Evolutionary conservation across 2,329 filamentous ascomycete species (phyloP).

Genomic region (Uncinocarpus reesii): DNA sequence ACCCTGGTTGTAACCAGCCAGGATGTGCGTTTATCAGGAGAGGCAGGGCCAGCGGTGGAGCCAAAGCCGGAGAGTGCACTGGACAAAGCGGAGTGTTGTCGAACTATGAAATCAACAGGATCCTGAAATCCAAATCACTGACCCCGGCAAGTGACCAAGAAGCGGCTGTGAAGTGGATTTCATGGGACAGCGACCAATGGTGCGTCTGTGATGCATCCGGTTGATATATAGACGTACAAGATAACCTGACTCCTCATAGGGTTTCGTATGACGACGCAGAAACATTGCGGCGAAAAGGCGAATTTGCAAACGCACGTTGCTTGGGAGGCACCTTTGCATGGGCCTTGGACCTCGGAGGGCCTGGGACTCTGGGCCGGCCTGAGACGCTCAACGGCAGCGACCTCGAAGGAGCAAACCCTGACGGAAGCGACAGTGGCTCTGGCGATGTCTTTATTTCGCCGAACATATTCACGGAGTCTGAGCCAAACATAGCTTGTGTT

Average conservation of each 20-base stretch:
- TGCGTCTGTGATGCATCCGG: background rate
- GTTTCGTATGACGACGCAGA: constrained; percentile 14
- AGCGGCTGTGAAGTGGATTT: constrained; percentile 9
- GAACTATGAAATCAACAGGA: constrained; percentile 27
- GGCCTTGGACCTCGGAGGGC: no score
- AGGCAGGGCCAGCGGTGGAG: constrained; percentile 9
- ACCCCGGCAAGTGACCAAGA: constrained; percentile 3
- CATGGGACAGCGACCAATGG: constrained; percentile 11
- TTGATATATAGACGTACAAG: background rate
- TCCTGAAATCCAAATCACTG: constrained; percentile 12
- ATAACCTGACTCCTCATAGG: background rate
- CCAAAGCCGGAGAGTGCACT: constrained; percentile 24
- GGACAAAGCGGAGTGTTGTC: constrained; percentile 21
- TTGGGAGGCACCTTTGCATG: constrained; percentile 13
- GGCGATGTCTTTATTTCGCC: constrained; percentile 17
- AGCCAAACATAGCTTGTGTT: constrained; percentile 15
- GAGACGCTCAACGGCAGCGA: background rate
- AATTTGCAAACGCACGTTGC: constrained; percentile 11
- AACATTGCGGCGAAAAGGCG: constrained; percentile 12
- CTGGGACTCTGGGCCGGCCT: constrained; percentile 10
- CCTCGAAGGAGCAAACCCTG: constrained; percentile 12
- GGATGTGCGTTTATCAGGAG: constrained; percentile 19
- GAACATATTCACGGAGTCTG: constrained; percentile 13
- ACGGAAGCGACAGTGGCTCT: constrained; percentile 7
- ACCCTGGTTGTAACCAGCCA: constrained; percentile 19